Evolutionary conservation across 805 yeast species (phyloP), one percentile per base, ranked within the genome.

Genomic region (Saturnispora galanensis): DNA sequence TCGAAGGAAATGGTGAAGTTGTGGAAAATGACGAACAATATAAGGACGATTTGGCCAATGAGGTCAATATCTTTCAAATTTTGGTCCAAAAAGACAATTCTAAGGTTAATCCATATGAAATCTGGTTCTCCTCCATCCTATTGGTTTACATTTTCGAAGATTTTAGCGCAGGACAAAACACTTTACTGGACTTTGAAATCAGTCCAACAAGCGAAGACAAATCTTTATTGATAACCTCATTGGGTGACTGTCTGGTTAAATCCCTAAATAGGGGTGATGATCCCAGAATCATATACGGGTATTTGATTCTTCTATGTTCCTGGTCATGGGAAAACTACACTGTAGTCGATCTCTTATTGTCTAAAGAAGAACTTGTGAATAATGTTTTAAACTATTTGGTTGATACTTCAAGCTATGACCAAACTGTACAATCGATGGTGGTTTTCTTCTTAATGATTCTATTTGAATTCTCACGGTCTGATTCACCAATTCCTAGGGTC

Each of bases 81-180:
- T 61, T 93, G 6, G 71, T 87, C 52, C 90, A 84, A 50, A 86
- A 84, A 54, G 90, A 89, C 51, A 82, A 78, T 16, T 59, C 71
- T 39, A 76, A 79, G 44, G 63, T 89, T 31, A 90, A 93, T 52
- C 97, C 99, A 0, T 93, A 88, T 58, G 77, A 79, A 54, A 63
- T 78, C 1, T 93, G 95, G 93, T 89, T 90, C 63, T 77, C 96
- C 0, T 67, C 84, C 2, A 73, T 79, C 4, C 66, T 86, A 4
- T 58, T 90, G 17, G 67, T 83, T 36, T 75, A 74, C 44, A 58
- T 88, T 2, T 73, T 88, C 49, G 76, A 74, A 44, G 81, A 74
- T 33, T 66, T 63, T 47, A 69, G 69, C 5, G 76, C 71, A 15
- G 65, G 76, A 13, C 74, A 75, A 50, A 66, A 66, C 7, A 47